Percentiles rank a stretch among this genome's conserved stretches.
Conservation (phyloP, 352 stramenopile species). For the Globisporangium heterothallicum region DNA sequence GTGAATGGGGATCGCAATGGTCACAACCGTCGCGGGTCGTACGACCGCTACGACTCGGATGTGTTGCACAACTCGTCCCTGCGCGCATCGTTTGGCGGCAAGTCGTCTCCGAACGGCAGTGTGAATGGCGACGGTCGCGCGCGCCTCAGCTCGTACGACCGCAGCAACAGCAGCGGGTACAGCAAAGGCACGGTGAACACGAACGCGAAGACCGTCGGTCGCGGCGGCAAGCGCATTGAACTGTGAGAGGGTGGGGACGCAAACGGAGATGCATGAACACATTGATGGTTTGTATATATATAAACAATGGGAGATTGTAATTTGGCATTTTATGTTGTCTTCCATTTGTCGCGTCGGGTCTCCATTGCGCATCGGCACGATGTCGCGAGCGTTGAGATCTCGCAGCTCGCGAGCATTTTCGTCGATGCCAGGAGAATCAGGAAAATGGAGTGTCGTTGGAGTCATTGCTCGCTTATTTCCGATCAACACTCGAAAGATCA, state of each 20-base stretch:
- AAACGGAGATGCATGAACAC: no score
- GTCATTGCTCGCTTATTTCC: no score
- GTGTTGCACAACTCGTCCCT: conserved; percentile 25
- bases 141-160: conserved; percentile 10
- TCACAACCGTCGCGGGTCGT: conserved; percentile 51
- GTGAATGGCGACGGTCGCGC: conserved; percentile 17
- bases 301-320: no score
- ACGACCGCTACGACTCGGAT: conserved; percentile 45
- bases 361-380: no score
- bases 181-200: conserved; percentile 41
- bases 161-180: conserved; percentile 31
- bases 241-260: conserved; percentile 34
- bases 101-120: conserved; percentile 13
- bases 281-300: conserved; percentile 7
- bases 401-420: no score
- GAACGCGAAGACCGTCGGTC: conserved; percentile 46
- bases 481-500: no score
- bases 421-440: no score
- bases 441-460: no score
- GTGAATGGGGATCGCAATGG: conserved; percentile 13
- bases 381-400: no score
- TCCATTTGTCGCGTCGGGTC: no score
- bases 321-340: no score
- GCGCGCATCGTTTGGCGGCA: conserved; percentile 21
- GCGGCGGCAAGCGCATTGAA: conserved; percentile 65